Evolutionary conservation across 2,329 filamentous ascomycete genomes (phyloP), one percentile per base, ranked within the genome.

Genomic region (Xylariales sp.): DNA sequence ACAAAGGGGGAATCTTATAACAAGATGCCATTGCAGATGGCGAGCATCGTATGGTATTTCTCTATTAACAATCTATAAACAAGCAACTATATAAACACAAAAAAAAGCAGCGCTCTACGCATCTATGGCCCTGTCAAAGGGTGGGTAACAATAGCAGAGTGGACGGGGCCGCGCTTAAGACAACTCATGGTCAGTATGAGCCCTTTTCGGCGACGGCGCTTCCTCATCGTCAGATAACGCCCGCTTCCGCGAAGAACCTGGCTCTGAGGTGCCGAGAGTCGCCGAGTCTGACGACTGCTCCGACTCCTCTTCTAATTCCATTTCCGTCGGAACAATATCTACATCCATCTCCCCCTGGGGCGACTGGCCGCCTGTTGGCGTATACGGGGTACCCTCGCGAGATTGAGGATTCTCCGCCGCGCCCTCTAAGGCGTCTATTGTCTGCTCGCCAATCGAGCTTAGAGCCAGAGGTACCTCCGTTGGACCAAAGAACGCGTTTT

Each of bases 11-110:
- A 32, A 5, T 34, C 39, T 39, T 23, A 54, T 32, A 36, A 39
- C 9, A 50, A 28, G 28, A 23, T 4, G 6, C 8, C 5, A 54
- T 23, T 53, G 16, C 32, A 1, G 18, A 5, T 36, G 9, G 8
- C 8, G 50, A 41, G 50, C 5, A 53, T 36, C 14, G 16, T 39
- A 54, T 54, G n/a, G 9, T 23, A 39, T 54, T 54, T 54, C n/a
- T 54, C 36, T 36, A 54, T 39, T 9, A 3, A 32, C 50, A 18
- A 16, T 36, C 32, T 54, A 54, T 39, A 23, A 54, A 54, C 32
- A 54, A 23, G 23, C 7, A 10, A 36, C 6, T 23, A 23, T 23
- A 23, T 23, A 54, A 54, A 54, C 50, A 54, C 32, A 23, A 23
- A 54, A 53, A 36, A 54, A 3, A 54, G 8, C n/a, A 36, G 39